A percentile compares a stretch with the other conserved stretches of the same genome.
phyloP scores from a whole-genome alignment of 768 basidiomycete species.

The Kwoniella sp. region DNA sequence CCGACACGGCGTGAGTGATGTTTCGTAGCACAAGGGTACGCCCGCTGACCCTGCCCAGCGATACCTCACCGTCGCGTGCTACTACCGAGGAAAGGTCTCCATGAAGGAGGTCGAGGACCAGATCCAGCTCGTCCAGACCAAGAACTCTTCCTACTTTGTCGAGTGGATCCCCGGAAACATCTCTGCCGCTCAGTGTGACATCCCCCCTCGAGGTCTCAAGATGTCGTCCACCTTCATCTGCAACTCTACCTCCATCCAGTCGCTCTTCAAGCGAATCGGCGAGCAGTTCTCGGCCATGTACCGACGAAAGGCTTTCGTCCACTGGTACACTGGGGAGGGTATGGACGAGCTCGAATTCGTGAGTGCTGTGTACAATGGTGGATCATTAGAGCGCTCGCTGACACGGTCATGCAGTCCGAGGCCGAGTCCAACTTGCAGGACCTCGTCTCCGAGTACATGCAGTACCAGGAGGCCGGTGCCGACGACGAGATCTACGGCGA shows the following conservation, averaged over 20 bases:
- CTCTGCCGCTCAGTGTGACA: slow-evolving; percentile 92
- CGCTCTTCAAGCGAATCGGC: slow-evolving; percentile 96
- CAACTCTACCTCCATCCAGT: slow-evolving; percentile 95
- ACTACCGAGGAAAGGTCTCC: slow-evolving; percentile 99
- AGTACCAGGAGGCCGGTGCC: slow-evolving; percentile 49
- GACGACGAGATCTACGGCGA: slow-evolving; percentile 49
- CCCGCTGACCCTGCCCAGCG: too few relatives aligned
- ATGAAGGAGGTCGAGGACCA: slow-evolving; percentile 99
- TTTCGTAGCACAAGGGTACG: too few relatives aligned
- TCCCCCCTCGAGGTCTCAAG: slow-evolving; percentile 89
- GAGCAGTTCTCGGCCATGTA: slow-evolving; percentile 99
- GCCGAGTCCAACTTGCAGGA: slow-evolving; percentile 99
- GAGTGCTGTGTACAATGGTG: slow-evolving; percentile 9
- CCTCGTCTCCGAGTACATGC: slow-evolving; percentile 91
- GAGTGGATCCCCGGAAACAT: slow-evolving; percentile 99
- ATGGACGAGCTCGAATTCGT: slow-evolving; percentile 65
- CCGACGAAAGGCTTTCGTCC: slow-evolving; percentile 67
- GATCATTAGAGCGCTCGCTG: too few relatives aligned
- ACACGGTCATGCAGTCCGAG: slow-evolving; percentile 68
- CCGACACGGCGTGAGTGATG: slow-evolving; percentile 64
- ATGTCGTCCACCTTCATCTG: slow-evolving; percentile 98
- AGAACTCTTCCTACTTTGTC: slow-evolving; percentile 97
- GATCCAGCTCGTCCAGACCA: slow-evolving; percentile 89
- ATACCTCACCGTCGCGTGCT: slow-evolving; percentile 94
- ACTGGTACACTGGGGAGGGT: slow-evolving; percentile 99